Evolutionary conservation across 352 stramenopile species (phyloP), one percentile per base, ranked within the genome.

Genomic region (Phytopythium chamaehyphon): DNA sequence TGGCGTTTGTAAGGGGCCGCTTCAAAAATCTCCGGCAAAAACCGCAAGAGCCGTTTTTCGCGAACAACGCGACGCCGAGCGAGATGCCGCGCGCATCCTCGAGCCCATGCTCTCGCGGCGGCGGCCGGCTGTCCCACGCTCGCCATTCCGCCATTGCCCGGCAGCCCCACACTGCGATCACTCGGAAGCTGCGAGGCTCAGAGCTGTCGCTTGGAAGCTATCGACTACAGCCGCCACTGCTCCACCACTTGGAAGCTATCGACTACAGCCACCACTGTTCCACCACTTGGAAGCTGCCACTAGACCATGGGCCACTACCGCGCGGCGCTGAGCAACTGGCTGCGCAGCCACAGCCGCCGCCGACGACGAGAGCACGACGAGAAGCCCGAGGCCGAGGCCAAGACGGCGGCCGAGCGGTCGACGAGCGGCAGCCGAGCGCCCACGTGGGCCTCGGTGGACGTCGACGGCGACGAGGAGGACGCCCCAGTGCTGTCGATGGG

Each of bases 241-340:
- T 40, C 1, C 3, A 19, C 37, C 28, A 31, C 45, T 15, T 6
- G 6, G 33, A 26, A n/a, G 39, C 18, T 1, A n/a, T n/a, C n/a
- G n/a, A n/a, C n/a, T 19, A 19, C 37, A 1, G 10, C 10, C n/a
- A 21, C 6, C 37, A 40, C 21, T 14, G 37, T 21, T 40, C 1
- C 3, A 19, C 37, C 28, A 31, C 45, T 15, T 6, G 6, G 33
- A 26, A n/a, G 39, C 18, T 1, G 18, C n/a, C n/a, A n/a, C n/a
- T n/a, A 23, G 39, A n/a, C n/a, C 43, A 52, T 52, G 46, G 46
- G 46, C 6, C 46, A 52, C 46, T 52, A 52, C 35, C 46, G 46
- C 14, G 26, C 21, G 31, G 46, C 46, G 33, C 46, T 52, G 21
- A 33, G 46, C 35, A 43, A 52, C 46, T 52, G 46, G 46, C 46